Conservation (phyloP, 306 rosid species). For the Prunus campanulata region DNA sequence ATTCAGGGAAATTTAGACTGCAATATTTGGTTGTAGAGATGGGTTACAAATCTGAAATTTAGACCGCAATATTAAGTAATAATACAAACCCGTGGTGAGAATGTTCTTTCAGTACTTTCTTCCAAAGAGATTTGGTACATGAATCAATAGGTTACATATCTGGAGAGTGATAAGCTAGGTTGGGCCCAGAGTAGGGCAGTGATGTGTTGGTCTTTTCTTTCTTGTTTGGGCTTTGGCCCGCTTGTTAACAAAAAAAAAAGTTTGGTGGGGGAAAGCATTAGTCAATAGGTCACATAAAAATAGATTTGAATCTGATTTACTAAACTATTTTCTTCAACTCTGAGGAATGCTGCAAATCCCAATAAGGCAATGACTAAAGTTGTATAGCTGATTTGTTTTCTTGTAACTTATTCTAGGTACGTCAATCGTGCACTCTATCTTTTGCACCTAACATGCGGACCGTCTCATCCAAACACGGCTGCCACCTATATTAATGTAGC, state of each 20-base stretch:
- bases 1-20: neutral
- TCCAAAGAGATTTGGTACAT: neutral
- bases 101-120: neutral
- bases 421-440: constrained; percentile 95
- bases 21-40: neutral
- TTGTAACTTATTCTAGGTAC: constrained; percentile 48
- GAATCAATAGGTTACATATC: neutral
- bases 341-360: neutral
- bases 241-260: neutral
- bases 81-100: neutral
- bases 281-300: neutral
- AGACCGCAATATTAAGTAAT: neutral
- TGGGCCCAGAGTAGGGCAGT: too few relatives aligned
- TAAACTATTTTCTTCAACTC: neutral
- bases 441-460: constrained; percentile 93
- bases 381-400: constrained; percentile 2
- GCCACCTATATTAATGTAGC: constrained; percentile 98
- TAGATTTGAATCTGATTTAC: neutral
- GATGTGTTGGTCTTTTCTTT: too few relatives aligned
- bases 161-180: neutral
- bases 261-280: neutral
- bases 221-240: too few relatives aligned
- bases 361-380: neutral
- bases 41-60: neutral
- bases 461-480: constrained; percentile 99